Base-by-base conservation (phyloP, 768 basidiomycete species). In the Tulasnella sp. region DNA sequence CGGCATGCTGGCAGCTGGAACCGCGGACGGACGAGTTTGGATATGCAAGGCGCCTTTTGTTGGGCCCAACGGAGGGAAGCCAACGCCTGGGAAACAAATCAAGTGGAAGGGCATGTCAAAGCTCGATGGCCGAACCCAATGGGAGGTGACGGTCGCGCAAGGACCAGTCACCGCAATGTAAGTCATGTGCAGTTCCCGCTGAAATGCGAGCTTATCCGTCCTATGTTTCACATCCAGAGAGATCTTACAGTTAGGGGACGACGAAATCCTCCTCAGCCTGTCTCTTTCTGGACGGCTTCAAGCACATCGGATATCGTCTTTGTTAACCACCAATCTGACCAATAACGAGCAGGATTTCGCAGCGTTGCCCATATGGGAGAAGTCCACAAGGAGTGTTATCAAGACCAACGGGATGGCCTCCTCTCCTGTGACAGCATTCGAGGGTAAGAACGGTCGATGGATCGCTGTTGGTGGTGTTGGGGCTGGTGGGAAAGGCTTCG, bases 121-220 rank as follows among this genome's bases (percentile, higher is more conserved):
- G 49, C 68, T 67, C 24, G 74, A 77, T 0, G 74, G 17, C n/a
- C 74, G 45, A 76, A 21, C 50, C 75, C 43, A 65, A 77, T 27
- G 57, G 7, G 12, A 27, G 22, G 63, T 71, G 44, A 77, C 81
- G 58, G 73, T 82, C 17, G 84, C 83, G 1, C 79, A 85, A 60
- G 88, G 87, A 0, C 88, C 88, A 22, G 72, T 91, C 27, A 84
- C 86, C 46, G 79, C 80, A 9, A 62, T 85, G 88, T 87, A 68
- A 55, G 81, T 27, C 9, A 11, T 27, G 7, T 34, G 5, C n/a
- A 5, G 15, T 22, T 7, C 27, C 19, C 46, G 7, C 11, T n/a
- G n/a, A 22, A 48, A 48, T 22, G 9, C 50, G 29, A 19, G 50
- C 24, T n/a, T 52, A 8, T 9, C 25, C 7, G 25, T 9, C 19